Percentiles rank a stretch among this genome's conserved stretches.
Conservation (phyloP, 2,329 filamentous ascomycete species). For the Ceratocystiopsis minuta region DNA sequence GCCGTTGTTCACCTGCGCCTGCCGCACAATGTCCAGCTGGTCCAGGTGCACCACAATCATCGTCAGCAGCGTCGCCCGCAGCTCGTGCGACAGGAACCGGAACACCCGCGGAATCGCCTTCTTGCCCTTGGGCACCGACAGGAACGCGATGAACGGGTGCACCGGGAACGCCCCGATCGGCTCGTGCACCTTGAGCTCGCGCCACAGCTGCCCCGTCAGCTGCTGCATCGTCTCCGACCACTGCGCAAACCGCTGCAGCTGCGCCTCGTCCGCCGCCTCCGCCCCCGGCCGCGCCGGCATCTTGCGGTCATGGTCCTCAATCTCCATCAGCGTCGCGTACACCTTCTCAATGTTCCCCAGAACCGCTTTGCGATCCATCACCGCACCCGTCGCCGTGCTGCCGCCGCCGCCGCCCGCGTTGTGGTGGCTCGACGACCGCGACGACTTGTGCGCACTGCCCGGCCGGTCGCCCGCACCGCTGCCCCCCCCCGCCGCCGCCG, state of each 20-base stretch:
- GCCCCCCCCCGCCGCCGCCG: not conserved
- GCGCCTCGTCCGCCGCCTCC: conserved; percentile 45
- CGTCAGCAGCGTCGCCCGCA: conserved; percentile 85
- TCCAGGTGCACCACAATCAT: conserved; percentile 93
- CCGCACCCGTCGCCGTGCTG: conserved; percentile 20
- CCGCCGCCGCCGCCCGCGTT: not conserved
- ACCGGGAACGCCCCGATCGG: conserved; percentile 60
- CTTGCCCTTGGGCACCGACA: conserved; percentile 91
- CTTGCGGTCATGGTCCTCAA: conserved; percentile 80
- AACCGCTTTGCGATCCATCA: conserved; percentile 64
- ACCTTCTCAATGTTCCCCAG: conserved; percentile 76
- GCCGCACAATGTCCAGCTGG: conserved; percentile 72
- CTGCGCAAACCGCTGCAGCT: conserved; percentile 56
- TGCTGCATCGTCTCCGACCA: conserved; percentile 55
- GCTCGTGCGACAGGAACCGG: conserved; percentile 78
- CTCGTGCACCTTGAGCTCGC: conserved; percentile 77
- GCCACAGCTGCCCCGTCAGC: conserved; percentile 73
- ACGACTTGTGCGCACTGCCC: not conserved
- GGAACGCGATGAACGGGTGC: conserved; percentile 90
- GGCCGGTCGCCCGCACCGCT: not conserved
- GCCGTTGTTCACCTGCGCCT: conserved; percentile 55
- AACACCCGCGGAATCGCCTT: conserved; percentile 91
- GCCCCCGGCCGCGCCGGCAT: conserved; percentile 44
- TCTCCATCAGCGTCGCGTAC: conserved; percentile 74
- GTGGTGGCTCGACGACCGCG: not conserved